Base-by-base conservation (phyloP, 495 filamentous ascomycete genomes). In the Penicillium antarcticum region DNA sequence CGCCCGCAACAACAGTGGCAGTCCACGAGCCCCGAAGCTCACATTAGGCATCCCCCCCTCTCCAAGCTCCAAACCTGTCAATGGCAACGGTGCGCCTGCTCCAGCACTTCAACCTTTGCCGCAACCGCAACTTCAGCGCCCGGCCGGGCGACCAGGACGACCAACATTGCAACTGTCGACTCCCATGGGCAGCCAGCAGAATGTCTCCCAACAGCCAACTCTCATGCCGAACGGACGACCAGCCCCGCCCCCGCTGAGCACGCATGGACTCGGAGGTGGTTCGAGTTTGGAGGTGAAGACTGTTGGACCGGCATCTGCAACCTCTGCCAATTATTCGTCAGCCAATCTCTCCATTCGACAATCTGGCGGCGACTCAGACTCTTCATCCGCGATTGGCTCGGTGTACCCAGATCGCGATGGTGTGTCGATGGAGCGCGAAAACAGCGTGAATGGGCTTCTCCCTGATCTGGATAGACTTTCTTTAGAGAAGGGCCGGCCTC, bases 1-100 rank as follows among this genome's bases (percentile, higher is more conserved):
- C 52, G 78, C 77, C 59, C 85, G 87, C 66, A 75, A 72, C 51
- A 80, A 79, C 47, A 72, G 78, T 57, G 61, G 61, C 48, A 64
- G 80, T 48, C 71, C 79, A 19, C 78, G 87, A 63, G 75, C 85
- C 36, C 91, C 91, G 17, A 85, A 89, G 58, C 77, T 96, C 42
- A 91, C 90, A 26, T 79, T 96, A 42, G 87, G 90, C 17, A 96
- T 96, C 29, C 91, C 91, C 26, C 86, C 86, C 2, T 92, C 89
- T 19, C 86, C 89, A 39, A 91, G 80, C 71, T 83, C 74, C 48
- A 87, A 90, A 68, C 88, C 90, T 4, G 80, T 79, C 59, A 63
- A 70, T 54, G 66, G 66, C 45, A 74, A 69, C 53, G 63, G 62
- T 10, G 54, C 58, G 48, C 47, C 66, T 36, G 51, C 60, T 26